Evolutionary conservation across 805 yeast genomes (phyloP).

Genomic region (Saccharomycopsis guyanensis): DNA sequence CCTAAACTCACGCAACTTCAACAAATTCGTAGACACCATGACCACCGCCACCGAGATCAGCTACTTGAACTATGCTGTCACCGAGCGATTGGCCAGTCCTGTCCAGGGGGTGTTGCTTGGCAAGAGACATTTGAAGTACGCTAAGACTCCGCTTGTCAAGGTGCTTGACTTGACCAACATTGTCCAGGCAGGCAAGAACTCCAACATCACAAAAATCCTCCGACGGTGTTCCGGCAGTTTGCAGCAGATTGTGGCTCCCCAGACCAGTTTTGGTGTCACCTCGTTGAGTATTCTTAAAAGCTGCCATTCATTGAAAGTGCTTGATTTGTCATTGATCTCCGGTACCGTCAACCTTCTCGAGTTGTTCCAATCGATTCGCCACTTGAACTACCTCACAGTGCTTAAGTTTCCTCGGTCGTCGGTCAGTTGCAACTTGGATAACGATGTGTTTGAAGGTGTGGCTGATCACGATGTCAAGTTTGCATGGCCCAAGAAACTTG

Average conservation of each 20-base stretch:
- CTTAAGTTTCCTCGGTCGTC: slow-evolving; percentile 87
- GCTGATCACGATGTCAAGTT: slow-evolving; percentile 30
- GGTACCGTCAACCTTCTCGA: slow-evolving; percentile 83
- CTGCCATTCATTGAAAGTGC: slow-evolving; percentile 53
- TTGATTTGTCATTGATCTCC: slow-evolving; percentile 80
- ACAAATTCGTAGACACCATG: slow-evolving; percentile 62
- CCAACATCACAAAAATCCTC: slow-evolving; percentile 74
- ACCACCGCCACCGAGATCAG: slow-evolving; percentile 31
- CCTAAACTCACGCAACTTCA: slow-evolving; percentile 61
- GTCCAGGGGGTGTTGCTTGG: neutral
- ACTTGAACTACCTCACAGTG: slow-evolving; percentile 55
- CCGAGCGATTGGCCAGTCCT: neutral
- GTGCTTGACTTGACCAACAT: slow-evolving; percentile 69
- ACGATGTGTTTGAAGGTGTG: slow-evolving; percentile 26
- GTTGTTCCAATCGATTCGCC: slow-evolving; percentile 65
- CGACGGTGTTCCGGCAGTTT: slow-evolving; percentile 66
- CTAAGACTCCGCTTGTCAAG: slow-evolving; percentile 48
- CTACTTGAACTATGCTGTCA: slow-evolving; percentile 6
- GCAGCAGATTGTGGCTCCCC: slow-evolving; percentile 78
- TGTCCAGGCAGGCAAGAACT: slow-evolving; percentile 87
- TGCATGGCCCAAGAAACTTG: slow-evolving; percentile 75
- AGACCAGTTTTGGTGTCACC: slow-evolving; percentile 87
- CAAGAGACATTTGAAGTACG: slow-evolving; percentile 27
- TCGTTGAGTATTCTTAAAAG: slow-evolving; percentile 76
- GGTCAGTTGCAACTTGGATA: slow-evolving; percentile 40